These are phyloP conservation scores for Spongospora subterranea DNA, from an alignment of 208 protist genomes.

Conservation along the genomic window DNA sequence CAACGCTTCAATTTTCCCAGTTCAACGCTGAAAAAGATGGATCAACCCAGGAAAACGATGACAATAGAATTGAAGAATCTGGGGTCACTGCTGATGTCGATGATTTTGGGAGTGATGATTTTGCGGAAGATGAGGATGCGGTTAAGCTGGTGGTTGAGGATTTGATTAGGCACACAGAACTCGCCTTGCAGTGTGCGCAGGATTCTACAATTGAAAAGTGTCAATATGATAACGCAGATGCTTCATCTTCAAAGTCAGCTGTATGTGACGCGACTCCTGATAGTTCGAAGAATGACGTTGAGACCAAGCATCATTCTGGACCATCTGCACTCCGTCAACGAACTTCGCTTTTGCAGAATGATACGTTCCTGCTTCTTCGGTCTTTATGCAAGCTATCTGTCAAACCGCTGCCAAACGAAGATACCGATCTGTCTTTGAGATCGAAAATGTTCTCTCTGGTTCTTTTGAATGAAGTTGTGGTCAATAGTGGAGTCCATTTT, in stretches of 20 bases:
- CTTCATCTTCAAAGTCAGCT: too few relatives aligned
- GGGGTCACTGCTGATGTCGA: neutral
- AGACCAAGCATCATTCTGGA: too few relatives aligned
- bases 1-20: slow-evolving; percentile 44
- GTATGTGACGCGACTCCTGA: too few relatives aligned
- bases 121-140: neutral
- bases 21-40: neutral
- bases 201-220: too few relatives aligned
- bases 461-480: slow-evolving; percentile 76
- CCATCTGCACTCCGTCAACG: neutral
- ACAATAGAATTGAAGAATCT: neutral
- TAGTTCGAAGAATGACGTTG: too few relatives aligned
- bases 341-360: slow-evolving; percentile 59
- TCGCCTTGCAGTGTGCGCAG: too few relatives aligned
- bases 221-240: too few relatives aligned
- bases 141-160: too few relatives aligned
- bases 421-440: slow-evolving; percentile 75
- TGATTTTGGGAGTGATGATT: neutral
- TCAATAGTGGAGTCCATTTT: slow-evolving; percentile 86
- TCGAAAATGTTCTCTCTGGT: slow-evolving; percentile 80
- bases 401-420: slow-evolving; percentile 64
- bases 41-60: neutral
- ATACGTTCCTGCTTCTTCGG: slow-evolving; percentile 74
- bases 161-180: too few relatives aligned
- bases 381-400: slow-evolving; percentile 77